Base-by-base conservation (phyloP, 305 asterid species). In the Solanum chacoense region DNA sequence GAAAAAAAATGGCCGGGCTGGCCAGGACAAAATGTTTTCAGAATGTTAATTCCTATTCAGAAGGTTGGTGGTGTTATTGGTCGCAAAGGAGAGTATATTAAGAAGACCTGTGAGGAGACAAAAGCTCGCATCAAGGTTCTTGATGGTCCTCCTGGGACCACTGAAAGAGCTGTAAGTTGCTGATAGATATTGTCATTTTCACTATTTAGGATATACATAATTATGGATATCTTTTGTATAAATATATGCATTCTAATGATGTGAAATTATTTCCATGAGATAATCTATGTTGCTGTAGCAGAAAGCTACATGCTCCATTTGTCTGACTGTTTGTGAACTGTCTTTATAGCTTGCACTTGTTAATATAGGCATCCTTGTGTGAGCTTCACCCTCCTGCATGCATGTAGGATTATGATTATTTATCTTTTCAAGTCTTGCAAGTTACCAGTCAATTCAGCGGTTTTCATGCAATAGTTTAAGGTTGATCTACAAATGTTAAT, bases 1-100 rank as follows among this genome's bases (percentile, higher is more conserved):
- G 95, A 90, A 90, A 94, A 92, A 92, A 93, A 87, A 87, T 95
- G 98, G 98, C 98, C 98, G 71, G 98, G 98, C 79, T 95, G 98
- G 98, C 98, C 98, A 28, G 98, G 98, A 85, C 96, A 95, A 84
- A 95, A 94, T 84, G 96, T 95, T 55, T 95, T 93, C 87, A 93
- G 98, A 92, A 92, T 95, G 92, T 84, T 95, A 84, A 94, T 95
- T 80, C 98, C 96, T 37, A 94, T 91, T 40, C 96, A 94, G 90
- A 94, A 90, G 88, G 98, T 95, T 89, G 98, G 98, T 50, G 90
- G 98, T 86, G 93, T 95, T 89, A 94, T 95, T 89, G 98, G 98
- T 40, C 95, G 98, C 81, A 93, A 93, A 92, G 98, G 98, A 85
- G 98, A 95, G 92, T 94, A 87, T 87, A 94, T 95, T 65, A 95